phyloP scores from a whole-genome alignment of 306 rosid genomes.

The Quillaja saponaria region DNA sequence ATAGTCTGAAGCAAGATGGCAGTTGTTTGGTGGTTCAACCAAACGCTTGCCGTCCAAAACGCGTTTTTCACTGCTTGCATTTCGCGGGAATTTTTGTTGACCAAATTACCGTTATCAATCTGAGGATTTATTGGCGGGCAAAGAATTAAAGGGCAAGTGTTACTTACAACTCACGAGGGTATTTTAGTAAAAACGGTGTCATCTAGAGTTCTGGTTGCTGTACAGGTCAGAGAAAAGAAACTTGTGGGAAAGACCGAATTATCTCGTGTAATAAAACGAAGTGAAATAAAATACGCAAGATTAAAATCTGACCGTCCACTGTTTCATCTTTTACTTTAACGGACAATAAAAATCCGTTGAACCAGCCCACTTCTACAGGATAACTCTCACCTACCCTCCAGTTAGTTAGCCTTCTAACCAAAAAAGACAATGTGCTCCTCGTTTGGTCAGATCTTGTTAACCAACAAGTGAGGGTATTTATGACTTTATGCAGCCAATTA shows the following conservation, averaged over 20 bases:
- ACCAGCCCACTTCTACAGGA: slow-evolving; percentile 49
- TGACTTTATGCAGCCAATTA: slow-evolving; percentile 36
- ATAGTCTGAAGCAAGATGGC: slow-evolving; percentile 47
- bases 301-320: slow-evolving; percentile 40
- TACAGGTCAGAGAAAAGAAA: slow-evolving; percentile 48
- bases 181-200: slow-evolving; percentile 46
- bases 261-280: slow-evolving; percentile 42
- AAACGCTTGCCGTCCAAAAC: slow-evolving; percentile 86
- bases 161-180: slow-evolving; percentile 14
- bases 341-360: slow-evolving; percentile 37
- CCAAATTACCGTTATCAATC: slow-evolving; percentile 40
- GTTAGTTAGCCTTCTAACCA: slow-evolving; percentile 40
- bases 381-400: slow-evolving; percentile 48
- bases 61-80: slow-evolving; percentile 51
- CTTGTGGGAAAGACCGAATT: slow-evolving; percentile 41
- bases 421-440: slow-evolving; percentile 39
- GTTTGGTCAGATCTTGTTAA: not conserved
- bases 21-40: slow-evolving; percentile 98
- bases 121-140: slow-evolving; percentile 40
- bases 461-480: not conserved
- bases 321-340: slow-evolving; percentile 16
- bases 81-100: slow-evolving; percentile 38
- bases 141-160: slow-evolving; percentile 29
- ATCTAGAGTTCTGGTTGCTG: slow-evolving; percentile 45
- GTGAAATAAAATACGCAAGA: not conserved